Evolutionary conservation across 257 asterid species (phyloP).

Genomic region (Salvia miltiorrhiza): DNA sequence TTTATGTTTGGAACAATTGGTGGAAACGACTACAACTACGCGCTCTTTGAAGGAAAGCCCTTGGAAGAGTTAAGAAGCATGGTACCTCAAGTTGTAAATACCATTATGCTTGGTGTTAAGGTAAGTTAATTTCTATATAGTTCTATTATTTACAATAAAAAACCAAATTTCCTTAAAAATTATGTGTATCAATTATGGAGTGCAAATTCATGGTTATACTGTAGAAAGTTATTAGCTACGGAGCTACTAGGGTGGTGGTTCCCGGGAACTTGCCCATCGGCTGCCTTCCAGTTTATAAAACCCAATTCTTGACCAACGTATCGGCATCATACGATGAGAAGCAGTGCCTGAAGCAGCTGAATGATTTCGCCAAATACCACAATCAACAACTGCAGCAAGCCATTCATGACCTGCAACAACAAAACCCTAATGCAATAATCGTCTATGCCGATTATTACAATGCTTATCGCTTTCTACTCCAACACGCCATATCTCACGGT

Average conservation of each 20-base stretch:
- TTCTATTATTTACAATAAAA: background rate
- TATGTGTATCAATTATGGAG: background rate
- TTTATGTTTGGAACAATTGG: slow-evolving; percentile 32
- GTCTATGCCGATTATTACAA: slow-evolving; percentile 27
- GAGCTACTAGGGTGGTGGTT: slow-evolving; percentile 18
- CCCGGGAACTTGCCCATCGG: slow-evolving; percentile 27
- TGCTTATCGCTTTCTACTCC: slow-evolving; percentile 12
- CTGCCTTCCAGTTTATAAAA: slow-evolving; percentile 17
- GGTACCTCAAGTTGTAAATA: slow-evolving; percentile 15
- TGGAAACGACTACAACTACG: slow-evolving; percentile 26
- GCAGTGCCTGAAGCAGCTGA: slow-evolving; percentile 1
- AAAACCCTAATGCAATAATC: slow-evolving; percentile 4
- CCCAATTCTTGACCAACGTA: background rate
- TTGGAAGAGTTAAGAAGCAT: slow-evolving; percentile 12
- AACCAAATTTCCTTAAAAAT: background rate
- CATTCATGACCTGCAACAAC: slow-evolving; percentile 5
- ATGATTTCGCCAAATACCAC: slow-evolving; percentile 15
- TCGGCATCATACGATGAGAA: slow-evolving; percentile 6
- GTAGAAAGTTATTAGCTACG: slow-evolving; percentile 12
- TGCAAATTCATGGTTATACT: background rate
- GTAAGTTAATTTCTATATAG: background rate
- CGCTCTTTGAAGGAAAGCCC: slow-evolving; percentile 2
- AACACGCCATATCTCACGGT: background rate
- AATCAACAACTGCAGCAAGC: slow-evolving; percentile 9
- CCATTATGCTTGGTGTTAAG: slow-evolving; percentile 5